Evolutionary conservation across 1,139 yeast genomes (phyloP), one percentile per base, ranked within the genome.

Genomic region (Meyerozyma elateridarum): DNA sequence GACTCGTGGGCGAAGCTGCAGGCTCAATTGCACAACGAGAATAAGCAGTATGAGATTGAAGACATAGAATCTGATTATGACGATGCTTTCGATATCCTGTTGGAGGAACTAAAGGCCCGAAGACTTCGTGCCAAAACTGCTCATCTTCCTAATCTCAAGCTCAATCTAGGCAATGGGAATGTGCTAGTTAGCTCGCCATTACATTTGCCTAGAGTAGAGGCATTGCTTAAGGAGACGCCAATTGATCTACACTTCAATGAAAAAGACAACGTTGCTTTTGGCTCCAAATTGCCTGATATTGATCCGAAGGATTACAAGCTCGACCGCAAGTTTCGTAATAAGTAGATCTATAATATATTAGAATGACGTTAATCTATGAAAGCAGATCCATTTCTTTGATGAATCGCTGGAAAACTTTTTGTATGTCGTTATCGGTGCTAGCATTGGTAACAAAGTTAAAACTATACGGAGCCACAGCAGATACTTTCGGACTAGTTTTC

Each of bases 1-100:
- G 70, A 68, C 5, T 59, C 59, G 31, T 66, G 73, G 72, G 61
- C 59, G 34, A 53, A 48, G 35, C 48, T 70, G 11, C 51, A 49
- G 20, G 65, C 61, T 5, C 25, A 28, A 5, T 42, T 64, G 13
- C 47, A 44, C 9, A 37, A 41, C 11, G 64, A 63, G 15, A 24
- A 24, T 14, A n/a, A 18, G 18, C 18, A 6, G 9, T 18, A 15
- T 11, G 27, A 24, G 5, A 13, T 9, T 9, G 18, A 24, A n/a
- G 27, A 24, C 2, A 5, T 6, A 4, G 13, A 17, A 4, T 24
- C 27, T 14, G 27, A 24, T 8, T 17, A 24, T 11, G 27, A 24
- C 14, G 27, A 24, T 15, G 27, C 15, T 11, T 24, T 24, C 27
- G 8, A 9, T n/a, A 24, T 24, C n/a, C 15, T 18, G 9, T 7